Percentiles rank a stretch among this genome's conserved stretches.
Evolutionary conservation across 148 eudicot species (phyloP).

Genomic region (Cornus controversa): DNA sequence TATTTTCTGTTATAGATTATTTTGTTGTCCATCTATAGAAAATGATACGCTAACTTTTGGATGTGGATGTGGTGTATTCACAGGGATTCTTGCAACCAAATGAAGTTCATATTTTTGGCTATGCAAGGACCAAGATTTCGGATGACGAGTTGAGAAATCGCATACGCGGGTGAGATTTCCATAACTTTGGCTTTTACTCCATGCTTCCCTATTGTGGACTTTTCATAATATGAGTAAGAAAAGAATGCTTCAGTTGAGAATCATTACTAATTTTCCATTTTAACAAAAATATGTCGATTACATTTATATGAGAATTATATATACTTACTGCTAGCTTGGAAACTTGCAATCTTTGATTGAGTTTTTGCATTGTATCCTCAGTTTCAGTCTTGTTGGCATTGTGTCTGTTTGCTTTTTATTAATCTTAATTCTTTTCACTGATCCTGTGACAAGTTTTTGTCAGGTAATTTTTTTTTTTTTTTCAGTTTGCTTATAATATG

Average conservation of each 20-base stretch:
- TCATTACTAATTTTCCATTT: neutral
- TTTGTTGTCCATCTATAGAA: neutral
- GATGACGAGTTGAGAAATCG: conserved; percentile 63
- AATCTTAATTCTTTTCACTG: neutral
- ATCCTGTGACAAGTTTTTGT: neutral
- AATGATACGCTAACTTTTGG: neutral
- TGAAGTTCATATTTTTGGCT: conserved; percentile 81
- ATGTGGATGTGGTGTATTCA: neutral
- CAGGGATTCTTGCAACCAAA: conserved; percentile 60
- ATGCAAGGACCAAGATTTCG: conserved; percentile 74
- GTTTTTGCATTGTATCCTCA: neutral
- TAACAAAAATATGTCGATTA: neutral
- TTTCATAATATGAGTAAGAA: neutral
- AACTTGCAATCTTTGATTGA: neutral
- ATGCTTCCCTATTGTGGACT: neutral
- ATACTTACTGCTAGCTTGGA: neutral
- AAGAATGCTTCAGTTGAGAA: neutral
- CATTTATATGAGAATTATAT: neutral
- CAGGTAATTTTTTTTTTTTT: neutral
- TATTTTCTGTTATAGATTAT: neutral
- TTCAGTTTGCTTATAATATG: neutral
- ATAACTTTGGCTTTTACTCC: neutral
- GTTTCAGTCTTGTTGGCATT: neutral
- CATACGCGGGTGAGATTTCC: conserved; percentile 52
- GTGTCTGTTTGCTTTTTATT: neutral